These are phyloP conservation scores for Lathyrus tuberosus DNA, from an alignment of 306 rosid species.

Conservation along the genomic window DNA sequence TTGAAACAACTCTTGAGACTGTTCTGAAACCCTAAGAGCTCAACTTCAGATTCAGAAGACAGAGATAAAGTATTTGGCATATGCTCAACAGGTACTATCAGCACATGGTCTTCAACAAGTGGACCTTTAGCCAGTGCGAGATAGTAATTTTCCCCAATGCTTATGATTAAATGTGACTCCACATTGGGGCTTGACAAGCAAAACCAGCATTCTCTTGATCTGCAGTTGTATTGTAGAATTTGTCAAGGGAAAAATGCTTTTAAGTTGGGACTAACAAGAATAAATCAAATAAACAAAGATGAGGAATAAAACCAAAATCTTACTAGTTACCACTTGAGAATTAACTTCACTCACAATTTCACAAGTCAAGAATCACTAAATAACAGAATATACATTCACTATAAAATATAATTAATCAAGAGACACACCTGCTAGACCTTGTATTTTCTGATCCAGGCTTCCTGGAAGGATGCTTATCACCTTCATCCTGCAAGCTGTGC, in stretches of 20 bases:
- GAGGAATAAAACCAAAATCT: conserved; percentile 4
- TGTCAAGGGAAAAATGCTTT: conserved; percentile 34
- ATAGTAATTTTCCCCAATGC: conserved; percentile 80
- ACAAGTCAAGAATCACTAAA: conserved; percentile 28
- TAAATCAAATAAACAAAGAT: conserved; percentile 18
- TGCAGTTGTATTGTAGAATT: conserved; percentile 50
- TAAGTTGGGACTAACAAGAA: conserved; percentile 22
- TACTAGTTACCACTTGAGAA: conserved; percentile 1
- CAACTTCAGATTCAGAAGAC: conserved; percentile 64
- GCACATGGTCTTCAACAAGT: conserved; percentile 81
- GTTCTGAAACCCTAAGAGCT: conserved; percentile 65
- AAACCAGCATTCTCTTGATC: conserved; percentile 97
- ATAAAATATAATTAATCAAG: conserved; percentile 27
- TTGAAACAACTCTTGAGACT: conserved; percentile 64
- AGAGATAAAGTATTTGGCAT: conserved; percentile 67
- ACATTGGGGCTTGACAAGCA: conserved; percentile 91
- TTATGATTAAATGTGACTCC: conserved; percentile 83
- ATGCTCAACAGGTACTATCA: conserved; percentile 84
- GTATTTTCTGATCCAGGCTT: conserved; percentile 58
- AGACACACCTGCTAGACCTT: conserved; percentile 57
- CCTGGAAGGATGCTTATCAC: conserved; percentile 53
- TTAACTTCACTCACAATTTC: conserved; percentile 9
- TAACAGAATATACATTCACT: conserved; percentile 10
- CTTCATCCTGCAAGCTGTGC: conserved; percentile 80
- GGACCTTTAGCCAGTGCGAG: conserved; percentile 96